Conservation (phyloP, 2,329 filamentous ascomycete genomes). For the Trichoderma lentiforme region DNA sequence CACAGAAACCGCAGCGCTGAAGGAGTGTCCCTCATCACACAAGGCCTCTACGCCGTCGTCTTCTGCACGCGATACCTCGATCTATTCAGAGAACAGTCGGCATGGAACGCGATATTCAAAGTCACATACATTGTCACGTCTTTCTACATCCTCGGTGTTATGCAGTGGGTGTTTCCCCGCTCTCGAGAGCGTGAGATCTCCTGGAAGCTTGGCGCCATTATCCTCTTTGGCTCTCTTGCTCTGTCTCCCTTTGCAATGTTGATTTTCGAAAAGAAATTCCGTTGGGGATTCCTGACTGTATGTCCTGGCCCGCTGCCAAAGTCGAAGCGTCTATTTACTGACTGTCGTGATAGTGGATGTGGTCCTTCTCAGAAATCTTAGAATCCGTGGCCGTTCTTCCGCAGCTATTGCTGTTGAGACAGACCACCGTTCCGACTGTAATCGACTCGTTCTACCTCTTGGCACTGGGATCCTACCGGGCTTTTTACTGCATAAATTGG, state of each 20-base stretch:
- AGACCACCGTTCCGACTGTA: conserved; percentile 93
- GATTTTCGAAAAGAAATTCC: conserved; percentile 52
- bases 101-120: conserved; percentile 81
- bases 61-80: conserved; percentile 87
- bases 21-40: conserved; percentile 88
- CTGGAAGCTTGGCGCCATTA: conserved; percentile 82
- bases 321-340: background rate
- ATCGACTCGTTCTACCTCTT: conserved; percentile 96
- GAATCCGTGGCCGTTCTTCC: conserved; percentile 89
- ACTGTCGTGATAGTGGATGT: conserved; percentile 60
- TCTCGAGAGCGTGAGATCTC: conserved; percentile 88
- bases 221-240: conserved; percentile 61
- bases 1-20: conserved; percentile 85
- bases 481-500: conserved; percentile 90
- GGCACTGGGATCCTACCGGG: conserved; percentile 82
- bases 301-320: conserved; percentile 23
- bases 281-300: conserved; percentile 52
- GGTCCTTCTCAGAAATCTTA: conserved; percentile 87
- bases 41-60: conserved; percentile 80
- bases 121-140: conserved; percentile 82
- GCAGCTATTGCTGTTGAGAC: conserved; percentile 84
- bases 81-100: conserved; percentile 57
- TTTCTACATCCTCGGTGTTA: conserved; percentile 80
- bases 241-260: conserved; percentile 70
- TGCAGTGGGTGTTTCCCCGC: conserved; percentile 81